Base-by-base conservation (phyloP, 306 rosid species). In the Medicago ruthenica region DNA sequence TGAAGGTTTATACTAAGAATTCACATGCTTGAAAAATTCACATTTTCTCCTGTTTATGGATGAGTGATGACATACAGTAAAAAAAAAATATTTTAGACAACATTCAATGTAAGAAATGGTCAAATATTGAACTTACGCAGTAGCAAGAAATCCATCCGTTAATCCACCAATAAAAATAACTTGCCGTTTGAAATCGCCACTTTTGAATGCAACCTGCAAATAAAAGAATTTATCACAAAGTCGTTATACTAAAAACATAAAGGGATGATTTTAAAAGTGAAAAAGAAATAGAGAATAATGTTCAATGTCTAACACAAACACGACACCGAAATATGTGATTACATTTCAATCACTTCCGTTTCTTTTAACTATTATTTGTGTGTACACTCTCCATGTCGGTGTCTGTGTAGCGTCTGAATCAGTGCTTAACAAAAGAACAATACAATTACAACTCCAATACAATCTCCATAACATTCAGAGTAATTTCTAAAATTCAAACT, bases 121-220 rank as follows among this genome's bases (percentile, higher is more conserved):
- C 24, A 36, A 48, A 40, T 6, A 36, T 31, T 34, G 22, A 58
- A 85, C 97, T 37, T 92, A 96, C 99, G 89, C 77, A 17, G 93
- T 88, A 42, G 99, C 97, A 62, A 96, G 88, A 88, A 96, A 90
- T 63, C 97, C 99, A 87, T 96, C 97, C 0, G 97, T 87, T 54
- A 96, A 76, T 84, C 99, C 99, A 77, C 99, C 99, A 71, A 96
- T 90, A 75, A 96, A 92, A 70, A 96, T 89, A 68, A 96, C 91
- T 80, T 96, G 99, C 68, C 91, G 96, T 65, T 83, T 88, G 81
- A 80, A 90, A 82, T 96, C 96, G 14, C 99, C 98, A 14, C 96
- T 88, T 83, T 92, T 92, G 82, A 96, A 92, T 2, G 99, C 99
- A 86, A 92, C 99, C 99, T 96, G 88, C 66, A 84, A 47, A 61